Conservation (phyloP, 1,284 basidiomycete species). For the Sanghuangporus weigelae region DNA sequence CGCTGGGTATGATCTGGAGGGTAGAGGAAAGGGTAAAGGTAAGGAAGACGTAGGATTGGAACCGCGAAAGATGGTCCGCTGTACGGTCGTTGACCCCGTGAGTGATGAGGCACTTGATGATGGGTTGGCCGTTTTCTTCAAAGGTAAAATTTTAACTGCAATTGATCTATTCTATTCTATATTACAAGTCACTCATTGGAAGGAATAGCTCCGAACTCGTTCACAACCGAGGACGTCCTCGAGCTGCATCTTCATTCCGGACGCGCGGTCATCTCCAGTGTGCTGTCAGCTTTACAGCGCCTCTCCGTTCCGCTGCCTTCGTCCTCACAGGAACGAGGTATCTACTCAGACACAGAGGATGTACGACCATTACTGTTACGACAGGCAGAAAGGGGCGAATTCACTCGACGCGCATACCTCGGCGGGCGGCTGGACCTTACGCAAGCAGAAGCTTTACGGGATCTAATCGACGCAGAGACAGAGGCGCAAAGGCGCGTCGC, state of each 20-base stretch:
- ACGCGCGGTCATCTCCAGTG: conserved; percentile 65
- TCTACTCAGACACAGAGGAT: not conserved
- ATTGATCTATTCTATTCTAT: not conserved
- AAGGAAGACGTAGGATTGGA: conserved; percentile 26
- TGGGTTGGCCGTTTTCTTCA: conserved; percentile 77
- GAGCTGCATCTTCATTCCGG: conserved; percentile 90
- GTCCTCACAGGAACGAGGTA: not conserved
- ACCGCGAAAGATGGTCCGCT: conserved; percentile 66
- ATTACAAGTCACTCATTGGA: too few species aligned
- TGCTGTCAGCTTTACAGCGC: conserved; percentile 57
- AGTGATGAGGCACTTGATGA: conserved; percentile 69
- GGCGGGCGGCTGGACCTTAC: conserved; percentile 78
- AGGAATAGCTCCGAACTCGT: conserved; percentile 60
- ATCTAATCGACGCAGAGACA: conserved; percentile 83
- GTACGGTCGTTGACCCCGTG: conserved; percentile 62
- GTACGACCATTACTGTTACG: conserved; percentile 46
- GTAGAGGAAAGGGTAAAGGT: conserved; percentile 18
- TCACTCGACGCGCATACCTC: conserved; percentile 77
- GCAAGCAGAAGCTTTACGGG: conserved; percentile 79
- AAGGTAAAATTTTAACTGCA: conserved; percentile 40
- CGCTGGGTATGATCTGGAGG: conserved; percentile 2
- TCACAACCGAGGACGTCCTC: conserved; percentile 78
- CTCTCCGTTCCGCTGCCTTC: not conserved
- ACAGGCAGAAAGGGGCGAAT: conserved; percentile 82
- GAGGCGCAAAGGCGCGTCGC: conserved; percentile 75